Evolutionary conservation across 306 rosid genomes (phyloP).

Genomic region (Citrullus colocynthis): DNA sequence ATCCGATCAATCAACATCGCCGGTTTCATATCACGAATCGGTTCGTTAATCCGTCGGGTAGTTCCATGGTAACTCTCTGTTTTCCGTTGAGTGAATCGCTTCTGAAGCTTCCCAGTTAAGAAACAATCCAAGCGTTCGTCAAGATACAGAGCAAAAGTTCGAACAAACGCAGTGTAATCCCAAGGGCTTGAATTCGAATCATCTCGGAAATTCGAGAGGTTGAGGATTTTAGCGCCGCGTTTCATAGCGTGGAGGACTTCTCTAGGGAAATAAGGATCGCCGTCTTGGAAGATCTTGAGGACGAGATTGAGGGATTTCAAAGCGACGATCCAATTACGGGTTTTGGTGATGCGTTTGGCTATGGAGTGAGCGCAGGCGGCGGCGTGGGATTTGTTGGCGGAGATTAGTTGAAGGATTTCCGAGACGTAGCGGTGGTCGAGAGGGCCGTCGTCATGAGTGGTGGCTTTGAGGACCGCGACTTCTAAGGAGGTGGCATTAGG

Average conservation of each 20-base stretch:
- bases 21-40: conserved; percentile 57
- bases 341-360: conserved; percentile 45
- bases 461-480: conserved; percentile 53
- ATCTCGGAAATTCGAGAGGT: conserved; percentile 57
- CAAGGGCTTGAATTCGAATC: conserved; percentile 66
- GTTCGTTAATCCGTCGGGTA: conserved; percentile 10
- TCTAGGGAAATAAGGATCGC: conserved; percentile 67
- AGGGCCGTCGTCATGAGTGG: conserved; percentile 59
- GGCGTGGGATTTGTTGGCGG: conserved; percentile 42
- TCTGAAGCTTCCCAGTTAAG: conserved; percentile 67
- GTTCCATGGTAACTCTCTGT: not conserved
- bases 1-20: conserved; percentile 43
- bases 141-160: conserved; percentile 58
- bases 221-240: conserved; percentile 59
- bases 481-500: conserved; percentile 45
- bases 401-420: conserved; percentile 40
- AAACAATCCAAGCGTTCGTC: conserved; percentile 75
- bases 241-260: conserved; percentile 69
- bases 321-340: conserved; percentile 67
- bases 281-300: conserved; percentile 65
- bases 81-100: conserved; percentile 19
- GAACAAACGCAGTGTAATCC: conserved; percentile 65
- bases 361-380: conserved; percentile 54
- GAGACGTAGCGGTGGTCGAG: conserved; percentile 49
- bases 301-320: conserved; percentile 66